Conservation (phyloP, 208 protist genomes). For the Blastocrithidia nonstop region DNA sequence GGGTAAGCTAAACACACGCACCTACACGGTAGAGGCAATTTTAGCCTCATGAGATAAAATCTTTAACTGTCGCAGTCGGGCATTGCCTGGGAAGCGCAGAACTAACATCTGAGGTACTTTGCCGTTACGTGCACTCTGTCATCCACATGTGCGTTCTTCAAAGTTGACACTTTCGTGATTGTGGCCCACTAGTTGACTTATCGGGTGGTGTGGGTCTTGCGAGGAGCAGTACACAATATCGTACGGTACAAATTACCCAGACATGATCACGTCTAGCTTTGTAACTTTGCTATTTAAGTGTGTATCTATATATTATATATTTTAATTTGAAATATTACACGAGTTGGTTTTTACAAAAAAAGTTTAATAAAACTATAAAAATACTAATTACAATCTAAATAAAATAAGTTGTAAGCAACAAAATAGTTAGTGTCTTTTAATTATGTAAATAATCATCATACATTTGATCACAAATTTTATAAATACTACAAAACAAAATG, state of each 20-base stretch:
- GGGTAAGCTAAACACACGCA: conserved; percentile 46
- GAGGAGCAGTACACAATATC: conserved; percentile 74
- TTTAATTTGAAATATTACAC: no score
- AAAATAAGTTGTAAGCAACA: no score
- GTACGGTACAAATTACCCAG: conserved; percentile 60
- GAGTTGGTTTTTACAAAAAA: no score
- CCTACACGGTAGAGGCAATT: conserved; percentile 74
- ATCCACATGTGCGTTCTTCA: conserved; percentile 18
- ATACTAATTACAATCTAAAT: no score
- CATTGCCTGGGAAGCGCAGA: conserved; percentile 75
- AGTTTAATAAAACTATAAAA: no score
- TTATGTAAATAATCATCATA: no score
- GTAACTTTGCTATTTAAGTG: no score
- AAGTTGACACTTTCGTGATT: conserved; percentile 3
- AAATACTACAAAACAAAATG: no score
- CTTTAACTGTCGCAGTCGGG: conserved; percentile 64
- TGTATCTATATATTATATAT: no score
- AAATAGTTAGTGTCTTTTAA: no score
- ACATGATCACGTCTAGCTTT: no score
- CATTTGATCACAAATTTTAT: no score
- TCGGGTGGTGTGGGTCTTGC: conserved; percentile 43
- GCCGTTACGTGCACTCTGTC: conserved; percentile 50
- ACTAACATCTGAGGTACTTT: conserved; percentile 72
- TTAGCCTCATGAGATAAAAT: conserved; percentile 78
- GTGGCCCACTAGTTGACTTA: conserved; percentile 26